A percentile compares a stretch with the other conserved stretches of the same genome.
phyloP scores from a whole-genome alignment of 768 basidiomycete species.

The Tricholoma furcatifolium region DNA sequence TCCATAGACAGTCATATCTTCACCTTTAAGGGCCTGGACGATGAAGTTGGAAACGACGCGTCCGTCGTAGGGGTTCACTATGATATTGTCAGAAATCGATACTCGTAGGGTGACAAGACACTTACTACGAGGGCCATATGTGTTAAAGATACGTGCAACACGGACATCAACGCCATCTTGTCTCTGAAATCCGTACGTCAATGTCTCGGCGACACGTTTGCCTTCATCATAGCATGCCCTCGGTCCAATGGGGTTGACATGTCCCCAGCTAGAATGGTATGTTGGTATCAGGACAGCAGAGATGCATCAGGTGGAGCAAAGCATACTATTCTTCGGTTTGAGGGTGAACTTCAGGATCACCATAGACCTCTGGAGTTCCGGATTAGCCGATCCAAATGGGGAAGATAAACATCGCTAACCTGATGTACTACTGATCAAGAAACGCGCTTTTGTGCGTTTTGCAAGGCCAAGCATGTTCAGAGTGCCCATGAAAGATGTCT shows the following conservation, averaged over 20 bases:
- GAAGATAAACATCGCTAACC: conserved; percentile 44
- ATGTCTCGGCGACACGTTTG: conserved; percentile 97
- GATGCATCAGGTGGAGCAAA: not conserved
- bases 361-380: conserved; percentile 79
- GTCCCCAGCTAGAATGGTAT: conserved; percentile 71
- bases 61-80: conserved; percentile 96
- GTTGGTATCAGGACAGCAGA: conserved; percentile 13
- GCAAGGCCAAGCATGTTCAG: conserved; percentile 98
- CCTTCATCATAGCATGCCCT: conserved; percentile 99
- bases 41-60: conserved; percentile 99
- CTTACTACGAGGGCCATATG: conserved; percentile 84
- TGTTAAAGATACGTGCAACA: conserved; percentile 98
- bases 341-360: conserved; percentile 97
- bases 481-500: conserved; percentile 98
- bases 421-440: conserved; percentile 94
- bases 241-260: conserved; percentile 97
- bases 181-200: conserved; percentile 94
- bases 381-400: conserved; percentile 5
- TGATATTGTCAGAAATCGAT: conserved; percentile 23
- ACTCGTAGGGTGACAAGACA: not conserved
- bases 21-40: conserved; percentile 92
- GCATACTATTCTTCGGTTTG: conserved; percentile 93
- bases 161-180: conserved; percentile 96
- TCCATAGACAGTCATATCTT: conserved; percentile 97
- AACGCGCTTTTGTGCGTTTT: conserved; percentile 95